Percentiles rank a stretch among this genome's conserved stretches.
phyloP scores from a whole-genome alignment of 1,139 yeast species.

The Saccharomyces hybrid region DNA sequence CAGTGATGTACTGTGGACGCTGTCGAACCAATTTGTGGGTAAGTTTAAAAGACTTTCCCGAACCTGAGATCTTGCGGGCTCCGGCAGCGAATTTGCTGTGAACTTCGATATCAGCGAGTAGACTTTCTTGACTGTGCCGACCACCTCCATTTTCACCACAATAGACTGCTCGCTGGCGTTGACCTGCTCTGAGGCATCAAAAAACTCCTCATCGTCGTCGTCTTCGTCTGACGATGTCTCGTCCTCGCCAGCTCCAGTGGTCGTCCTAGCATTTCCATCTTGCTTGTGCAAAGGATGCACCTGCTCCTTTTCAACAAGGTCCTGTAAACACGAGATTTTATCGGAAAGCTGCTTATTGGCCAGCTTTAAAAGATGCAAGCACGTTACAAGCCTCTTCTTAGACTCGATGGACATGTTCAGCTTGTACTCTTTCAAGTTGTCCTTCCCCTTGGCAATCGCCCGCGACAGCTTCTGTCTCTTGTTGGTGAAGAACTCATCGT shows the following conservation, averaged over 20 bases:
- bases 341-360: constrained; percentile 67
- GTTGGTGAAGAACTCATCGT: constrained; percentile 11
- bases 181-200: constrained; percentile 31
- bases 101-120: constrained; percentile 80
- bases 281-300: constrained; percentile 25
- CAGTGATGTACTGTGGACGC: constrained; percentile 24
- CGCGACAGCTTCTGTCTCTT: constrained; percentile 26
- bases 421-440: constrained; percentile 29
- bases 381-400: constrained; percentile 60
- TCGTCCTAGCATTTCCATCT: constrained; percentile 16
- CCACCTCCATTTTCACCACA: constrained; percentile 71
- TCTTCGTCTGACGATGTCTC: constrained; percentile 15
- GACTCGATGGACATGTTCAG: constrained; percentile 53
- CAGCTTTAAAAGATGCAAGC: constrained; percentile 62
- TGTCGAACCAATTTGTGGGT: constrained; percentile 57
- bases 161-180: constrained; percentile 30
- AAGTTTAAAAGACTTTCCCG: constrained; percentile 68
- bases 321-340: constrained; percentile 57
- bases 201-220: constrained; percentile 28
- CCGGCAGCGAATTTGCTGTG: constrained; percentile 64
- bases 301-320: constrained; percentile 39
- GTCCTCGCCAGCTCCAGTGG: constrained; percentile 6
- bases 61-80: constrained; percentile 80
- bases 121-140: constrained; percentile 81
- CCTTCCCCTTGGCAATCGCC: constrained; percentile 25